phyloP scores from a whole-genome alignment of 148 eudicot genomes.

The Rhododendron molle region DNA sequence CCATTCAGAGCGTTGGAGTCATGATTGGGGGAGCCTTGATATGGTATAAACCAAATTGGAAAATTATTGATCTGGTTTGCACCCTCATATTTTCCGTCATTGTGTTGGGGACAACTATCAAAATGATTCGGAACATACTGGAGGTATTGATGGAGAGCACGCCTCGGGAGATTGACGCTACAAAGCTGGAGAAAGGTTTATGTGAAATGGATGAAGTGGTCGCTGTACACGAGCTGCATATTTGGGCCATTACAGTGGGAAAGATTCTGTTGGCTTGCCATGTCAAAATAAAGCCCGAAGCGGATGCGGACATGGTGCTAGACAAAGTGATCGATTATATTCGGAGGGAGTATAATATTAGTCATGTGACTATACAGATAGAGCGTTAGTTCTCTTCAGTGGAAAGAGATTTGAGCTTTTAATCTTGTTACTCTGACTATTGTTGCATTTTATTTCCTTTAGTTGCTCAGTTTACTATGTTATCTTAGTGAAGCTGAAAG shows the following conservation, averaged over 20 bases:
- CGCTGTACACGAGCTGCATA: conserved; percentile 76
- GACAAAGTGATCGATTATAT: conserved; percentile 71
- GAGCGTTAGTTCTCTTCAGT: conserved; percentile 32
- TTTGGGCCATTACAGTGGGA: conserved; percentile 87
- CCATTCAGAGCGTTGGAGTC: conserved; percentile 80
- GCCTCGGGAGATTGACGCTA: conserved; percentile 82
- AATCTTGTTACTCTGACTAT: background rate
- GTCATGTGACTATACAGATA: conserved; percentile 86
- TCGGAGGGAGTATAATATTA: conserved; percentile 65
- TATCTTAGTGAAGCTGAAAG: background rate
- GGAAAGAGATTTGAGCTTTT: background rate
- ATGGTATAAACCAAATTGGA: conserved; percentile 79
- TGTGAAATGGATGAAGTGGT: conserved; percentile 72
- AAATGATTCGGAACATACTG: conserved; percentile 61
- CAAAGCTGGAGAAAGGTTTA: conserved; percentile 56
- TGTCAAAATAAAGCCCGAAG: conserved; percentile 65
- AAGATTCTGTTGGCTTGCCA: conserved; percentile 79
- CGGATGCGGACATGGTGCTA: conserved; percentile 69
- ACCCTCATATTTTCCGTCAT: conserved; percentile 64
- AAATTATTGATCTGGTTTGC: conserved; percentile 71
- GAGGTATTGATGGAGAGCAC: conserved; percentile 93
- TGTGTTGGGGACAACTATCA: conserved; percentile 65
- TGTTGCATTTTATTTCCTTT: background rate
- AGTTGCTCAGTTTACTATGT: background rate
- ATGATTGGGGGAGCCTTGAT: conserved; percentile 86